A percentile compares a stretch with the other conserved stretches of the same genome.
Conservation (phyloP, 2,329 filamentous ascomycete genomes). For the Fusarium nodosum region DNA sequence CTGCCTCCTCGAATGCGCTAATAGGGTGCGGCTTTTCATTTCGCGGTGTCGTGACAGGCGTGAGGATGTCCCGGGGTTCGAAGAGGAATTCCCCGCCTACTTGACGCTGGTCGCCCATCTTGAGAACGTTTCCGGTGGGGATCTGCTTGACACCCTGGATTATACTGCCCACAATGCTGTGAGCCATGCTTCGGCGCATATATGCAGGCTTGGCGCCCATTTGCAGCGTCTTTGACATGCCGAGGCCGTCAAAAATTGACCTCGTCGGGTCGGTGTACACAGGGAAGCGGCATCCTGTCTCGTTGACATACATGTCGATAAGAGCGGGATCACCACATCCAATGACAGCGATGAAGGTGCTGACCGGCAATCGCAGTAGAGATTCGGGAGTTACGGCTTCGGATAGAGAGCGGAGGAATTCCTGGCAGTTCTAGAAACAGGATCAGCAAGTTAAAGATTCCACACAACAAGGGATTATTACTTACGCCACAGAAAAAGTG, state of each 20-base stretch:
- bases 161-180: slow-evolving; percentile 65
- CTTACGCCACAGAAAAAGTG: slow-evolving; percentile 86
- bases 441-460: slow-evolving; percentile 34
- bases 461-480: slow-evolving; percentile 35
- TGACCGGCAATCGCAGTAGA: slow-evolving; percentile 65
- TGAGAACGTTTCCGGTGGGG: slow-evolving; percentile 69
- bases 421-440: slow-evolving; percentile 75
- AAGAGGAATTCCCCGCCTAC: slow-evolving; percentile 86
- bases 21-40: slow-evolving; percentile 50
- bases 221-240: slow-evolving; percentile 75
- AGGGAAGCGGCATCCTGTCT: slow-evolving; percentile 77
- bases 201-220: slow-evolving; percentile 74
- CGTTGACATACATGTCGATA: slow-evolving; percentile 74
- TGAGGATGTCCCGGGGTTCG: slow-evolving; percentile 64
- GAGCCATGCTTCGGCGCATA: slow-evolving; percentile 68
- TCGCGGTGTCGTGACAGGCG: slow-evolving; percentile 61
- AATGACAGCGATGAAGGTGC: slow-evolving; percentile 76
- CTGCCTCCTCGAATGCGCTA: slow-evolving; percentile 40
- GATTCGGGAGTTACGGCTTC: slow-evolving; percentile 66
- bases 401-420: slow-evolving; percentile 75
- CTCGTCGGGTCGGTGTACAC: slow-evolving; percentile 81
- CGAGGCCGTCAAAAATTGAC: slow-evolving; percentile 74
- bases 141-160: slow-evolving; percentile 72
- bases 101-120: slow-evolving; percentile 75
- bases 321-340: slow-evolving; percentile 78